Base-by-base conservation (phyloP, 139 green algal genomes). In the Spirogloea muscicola region DNA sequence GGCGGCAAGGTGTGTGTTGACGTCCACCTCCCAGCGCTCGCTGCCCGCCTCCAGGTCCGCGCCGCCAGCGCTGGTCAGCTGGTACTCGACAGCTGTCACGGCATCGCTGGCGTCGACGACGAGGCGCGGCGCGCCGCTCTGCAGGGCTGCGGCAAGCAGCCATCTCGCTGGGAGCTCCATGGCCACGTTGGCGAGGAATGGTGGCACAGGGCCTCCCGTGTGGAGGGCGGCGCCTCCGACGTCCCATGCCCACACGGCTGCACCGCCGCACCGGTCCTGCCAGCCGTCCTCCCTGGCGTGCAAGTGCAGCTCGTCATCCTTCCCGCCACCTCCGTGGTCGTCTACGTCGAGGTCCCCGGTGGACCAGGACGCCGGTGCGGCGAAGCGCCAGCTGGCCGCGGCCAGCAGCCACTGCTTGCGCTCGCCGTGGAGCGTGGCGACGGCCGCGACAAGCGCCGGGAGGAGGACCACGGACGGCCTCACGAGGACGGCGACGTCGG, bases 41-140 rank as follows among this genome's bases (percentile, higher is more conserved):
- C n/a, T n/a, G n/a, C n/a, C n/a, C n/a, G n/a, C n/a, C n/a, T n/a
- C n/a, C n/a, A n/a, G n/a, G n/a, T n/a, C n/a, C n/a, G n/a, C n/a
- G n/a, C n/a, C n/a, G n/a, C n/a, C n/a, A n/a, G n/a, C n/a, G n/a
- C n/a, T n/a, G n/a, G n/a, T n/a, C n/a, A n/a, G n/a, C n/a, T n/a
- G n/a, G n/a, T n/a, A n/a, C n/a, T n/a, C n/a, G 10, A 74, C 39
- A 67, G 64, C 64, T 36, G 64, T 74, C 49, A 74, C 52, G 48
- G 52, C 64, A 6, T 74, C 44, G n/a, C 64, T 74, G 13, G 38
- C 49, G 39, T 74, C 64, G 16, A 74, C 51, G 44, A 74, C 64
- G 44, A 37, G 48, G 44, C 64, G 48, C 48, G 69, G 21, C 49
- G n/a, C n/a, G n/a, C n/a, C n/a, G n/a, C n/a, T n/a, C n/a, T n/a